Evolutionary conservation across 2,329 filamentous ascomycete genomes (phyloP).

Genomic region (Fusarium sp.): DNA sequence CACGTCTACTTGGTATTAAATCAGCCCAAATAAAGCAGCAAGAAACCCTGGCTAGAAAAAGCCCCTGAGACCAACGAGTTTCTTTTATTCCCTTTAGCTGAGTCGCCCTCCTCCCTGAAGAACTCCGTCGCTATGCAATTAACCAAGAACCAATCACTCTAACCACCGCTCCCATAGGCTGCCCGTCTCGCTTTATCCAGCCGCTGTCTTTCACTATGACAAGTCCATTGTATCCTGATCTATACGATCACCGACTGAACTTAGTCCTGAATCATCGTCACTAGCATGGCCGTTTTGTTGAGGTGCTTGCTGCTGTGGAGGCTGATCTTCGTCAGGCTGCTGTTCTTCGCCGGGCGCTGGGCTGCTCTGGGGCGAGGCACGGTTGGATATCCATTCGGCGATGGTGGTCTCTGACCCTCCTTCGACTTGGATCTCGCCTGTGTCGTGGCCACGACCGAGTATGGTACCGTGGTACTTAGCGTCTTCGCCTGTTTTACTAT

Average conservation of each 20-base stretch:
- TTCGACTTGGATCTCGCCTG: constrained; percentile 78
- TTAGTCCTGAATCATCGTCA: constrained; percentile 62
- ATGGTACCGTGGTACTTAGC: constrained; percentile 86
- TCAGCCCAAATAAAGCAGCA: constrained; percentile 6
- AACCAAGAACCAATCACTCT: constrained; percentile 7
- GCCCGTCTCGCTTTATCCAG: background rate
- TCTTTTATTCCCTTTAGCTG: constrained; percentile 12
- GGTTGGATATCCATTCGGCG: constrained; percentile 49
- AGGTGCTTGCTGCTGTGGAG: constrained; percentile 13
- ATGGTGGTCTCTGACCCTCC: constrained; percentile 65
- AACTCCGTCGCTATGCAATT: constrained; percentile 46
- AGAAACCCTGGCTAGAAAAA: background rate
- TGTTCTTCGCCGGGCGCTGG: constrained; percentile 13
- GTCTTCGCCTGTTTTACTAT: constrained; percentile 88
- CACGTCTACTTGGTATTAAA: background rate
- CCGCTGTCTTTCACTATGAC: constrained; percentile 40
- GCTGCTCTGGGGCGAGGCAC: constrained; percentile 30
- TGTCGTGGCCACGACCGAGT: constrained; percentile 77
- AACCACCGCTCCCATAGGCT: background rate
- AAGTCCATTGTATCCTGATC: constrained; percentile 59
- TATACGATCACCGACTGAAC: constrained; percentile 62
- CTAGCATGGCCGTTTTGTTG: constrained; percentile 39
- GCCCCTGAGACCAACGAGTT: constrained; percentile 7
- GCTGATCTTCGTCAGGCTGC: constrained; percentile 3
- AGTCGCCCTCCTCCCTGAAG: constrained; percentile 12